Evolutionary conservation across 176 grass and related monocot species (phyloP).

Genomic region (Aechmea fasciata): DNA sequence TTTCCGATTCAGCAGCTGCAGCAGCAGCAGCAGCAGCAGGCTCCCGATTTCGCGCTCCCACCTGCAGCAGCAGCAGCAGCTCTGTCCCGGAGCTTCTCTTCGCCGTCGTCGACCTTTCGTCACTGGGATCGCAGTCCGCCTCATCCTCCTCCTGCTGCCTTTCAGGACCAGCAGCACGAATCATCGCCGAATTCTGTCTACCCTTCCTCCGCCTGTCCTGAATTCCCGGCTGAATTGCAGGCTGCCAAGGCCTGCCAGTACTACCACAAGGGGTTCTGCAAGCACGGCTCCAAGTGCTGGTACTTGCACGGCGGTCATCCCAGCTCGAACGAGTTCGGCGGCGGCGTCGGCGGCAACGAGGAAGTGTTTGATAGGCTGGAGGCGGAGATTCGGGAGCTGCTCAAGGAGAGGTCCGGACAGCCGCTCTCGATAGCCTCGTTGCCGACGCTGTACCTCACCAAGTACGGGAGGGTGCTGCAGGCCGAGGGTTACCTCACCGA

Average conservation of each 20-base stretch:
- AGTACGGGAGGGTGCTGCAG: conserved; percentile 26
- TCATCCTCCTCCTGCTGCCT: no score
- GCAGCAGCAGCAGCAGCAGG: background rate
- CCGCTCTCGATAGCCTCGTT: conserved; percentile 39
- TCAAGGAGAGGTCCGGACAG: conserved; percentile 11
- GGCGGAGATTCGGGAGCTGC: conserved; percentile 37
- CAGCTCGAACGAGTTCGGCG: conserved; percentile 1
- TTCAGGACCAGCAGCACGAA: no score
- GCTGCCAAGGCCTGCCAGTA: conserved; percentile 23
- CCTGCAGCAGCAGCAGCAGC: background rate
- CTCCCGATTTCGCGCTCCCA: no score
- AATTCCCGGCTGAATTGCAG: conserved; percentile 3
- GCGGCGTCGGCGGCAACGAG: background rate
- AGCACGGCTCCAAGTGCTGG: conserved; percentile 31
- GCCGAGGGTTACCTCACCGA: conserved; percentile 24
- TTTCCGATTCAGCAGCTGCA: background rate
- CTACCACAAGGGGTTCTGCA: conserved; percentile 38
- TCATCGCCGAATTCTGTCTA: no score
- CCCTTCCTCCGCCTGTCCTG: background rate
- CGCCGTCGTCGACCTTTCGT: background rate
- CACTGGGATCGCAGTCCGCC: no score
- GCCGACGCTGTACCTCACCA: conserved; percentile 26
- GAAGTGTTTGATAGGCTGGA: conserved; percentile 34
- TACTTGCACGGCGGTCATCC: conserved; percentile 30
- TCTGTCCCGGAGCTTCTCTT: conserved; percentile 1